phyloP scores from a whole-genome alignment of 2,329 filamentous ascomycete genomes.

The Amphichorda felina region DNA sequence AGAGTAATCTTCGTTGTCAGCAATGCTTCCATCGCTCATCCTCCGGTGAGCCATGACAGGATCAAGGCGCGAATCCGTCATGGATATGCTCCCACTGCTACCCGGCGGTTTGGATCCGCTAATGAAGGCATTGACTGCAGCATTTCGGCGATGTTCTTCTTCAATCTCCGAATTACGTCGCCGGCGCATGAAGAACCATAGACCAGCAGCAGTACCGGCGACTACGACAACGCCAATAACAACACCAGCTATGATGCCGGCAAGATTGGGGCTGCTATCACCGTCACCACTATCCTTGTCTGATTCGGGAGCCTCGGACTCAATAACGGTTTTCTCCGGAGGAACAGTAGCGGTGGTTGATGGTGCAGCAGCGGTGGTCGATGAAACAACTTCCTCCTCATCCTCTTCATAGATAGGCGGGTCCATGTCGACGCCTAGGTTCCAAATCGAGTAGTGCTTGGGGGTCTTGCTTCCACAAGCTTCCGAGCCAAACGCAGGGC shows the following conservation, averaged over 20 bases:
- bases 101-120: constrained; percentile 49
- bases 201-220: constrained; percentile 52
- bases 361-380: constrained; percentile 2
- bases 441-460: constrained; percentile 32
- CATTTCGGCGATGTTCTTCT: constrained; percentile 73
- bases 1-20: constrained; percentile 94
- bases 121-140: constrained; percentile 67
- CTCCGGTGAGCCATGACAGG: constrained; percentile 74
- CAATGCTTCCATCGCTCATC: constrained; percentile 90
- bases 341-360: constrained; percentile 8
- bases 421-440: constrained; percentile 32
- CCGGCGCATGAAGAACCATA: constrained; percentile 64
- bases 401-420: constrained; percentile 19
- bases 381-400: not conserved
- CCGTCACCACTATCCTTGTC: constrained; percentile 5
- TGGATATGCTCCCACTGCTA: constrained; percentile 54
- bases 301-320: constrained; percentile 7
- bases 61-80: constrained; percentile 76
- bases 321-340: constrained; percentile 7
- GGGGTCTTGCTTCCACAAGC: constrained; percentile 38
- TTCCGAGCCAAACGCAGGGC: constrained; percentile 48
- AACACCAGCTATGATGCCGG: constrained; percentile 75
- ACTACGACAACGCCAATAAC: constrained; percentile 72
- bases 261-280: constrained; percentile 42
- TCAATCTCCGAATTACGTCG: constrained; percentile 68